Conservation (phyloP, 179 eudicot genomes). For the Gypsophila paniculata region DNA sequence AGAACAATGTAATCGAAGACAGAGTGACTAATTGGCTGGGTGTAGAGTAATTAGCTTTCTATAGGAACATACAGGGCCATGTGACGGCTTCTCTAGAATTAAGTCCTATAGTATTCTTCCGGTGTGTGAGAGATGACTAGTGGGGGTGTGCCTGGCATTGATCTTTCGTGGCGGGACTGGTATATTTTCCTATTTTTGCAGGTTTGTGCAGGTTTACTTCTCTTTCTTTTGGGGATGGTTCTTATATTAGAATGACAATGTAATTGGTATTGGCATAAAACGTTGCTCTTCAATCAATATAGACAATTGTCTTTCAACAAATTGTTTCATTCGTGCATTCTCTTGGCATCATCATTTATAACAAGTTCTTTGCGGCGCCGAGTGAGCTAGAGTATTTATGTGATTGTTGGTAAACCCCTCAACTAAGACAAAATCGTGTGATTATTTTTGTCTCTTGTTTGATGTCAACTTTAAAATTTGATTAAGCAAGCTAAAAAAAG, state of each 20-base stretch:
- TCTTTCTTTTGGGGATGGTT: constrained; percentile 22
- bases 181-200: constrained; percentile 23
- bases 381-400: too few species aligned
- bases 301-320: constrained; percentile 15
- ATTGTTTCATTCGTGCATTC: neutral
- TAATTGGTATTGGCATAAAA: constrained; percentile 27
- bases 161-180: constrained; percentile 25
- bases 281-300: constrained; percentile 26
- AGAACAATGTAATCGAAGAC: constrained; percentile 21
- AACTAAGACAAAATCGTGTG: too few species aligned
- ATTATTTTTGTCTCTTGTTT: too few species aligned
- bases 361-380: too few species aligned
- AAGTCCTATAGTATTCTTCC: constrained; percentile 17
- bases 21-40: constrained; percentile 25
- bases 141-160: constrained; percentile 24
- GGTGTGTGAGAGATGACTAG: constrained; percentile 22
- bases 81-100: constrained; percentile 23
- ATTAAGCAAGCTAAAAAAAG: too few species aligned
- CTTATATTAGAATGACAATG: constrained; percentile 22
- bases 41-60: constrained; percentile 33
- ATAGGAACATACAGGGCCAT: constrained; percentile 26
- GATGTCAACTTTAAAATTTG: too few species aligned
- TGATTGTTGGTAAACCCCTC: too few species aligned
- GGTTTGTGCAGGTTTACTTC: constrained; percentile 34
- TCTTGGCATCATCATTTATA: too few species aligned